Base-by-base conservation (phyloP, 805 yeast species). In the Pichia phayaonensis region DNA sequence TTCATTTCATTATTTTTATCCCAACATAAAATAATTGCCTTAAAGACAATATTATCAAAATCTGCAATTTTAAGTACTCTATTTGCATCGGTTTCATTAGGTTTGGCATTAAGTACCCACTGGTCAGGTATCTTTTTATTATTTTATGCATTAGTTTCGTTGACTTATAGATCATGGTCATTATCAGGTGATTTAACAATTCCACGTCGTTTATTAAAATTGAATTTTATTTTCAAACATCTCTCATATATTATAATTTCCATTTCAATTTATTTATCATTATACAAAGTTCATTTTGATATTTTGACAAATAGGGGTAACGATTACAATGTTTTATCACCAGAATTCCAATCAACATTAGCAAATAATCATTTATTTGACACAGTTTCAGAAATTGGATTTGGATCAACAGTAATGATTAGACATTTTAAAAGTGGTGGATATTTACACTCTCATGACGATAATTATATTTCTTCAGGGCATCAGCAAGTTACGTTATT, bases 401-500 rank as follows among this genome's bases (percentile, higher is more conserved):
- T 71, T 64, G 97, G 96, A 12, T 79, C 90, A 44, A 72, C 79
- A 0, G 74, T 92, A 23, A 77, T 86, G 20, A 56, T 92, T 31
- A 83, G 92, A 55, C 96, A 92, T 64, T 61, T 68, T 26, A 74
- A 78, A 49, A 80, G 87, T 1, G 95, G 94, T 21, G 83, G 83
- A 1, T 92, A 88, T 63, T 69, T 92, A 54, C 95, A 89, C 65
- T 86, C 96, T 1, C 92, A 88, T 64, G 70, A 76, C 42, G 74
- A 70, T 58, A 65, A 71, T 5, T 89, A 86, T 65, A 41, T 44
- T 4, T 77, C 79, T 46, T 66, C 77, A 20, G 67, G 75, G 22
- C 83, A 84, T 61, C 96, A 89, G 65, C 92, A 87, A 65, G 88
- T 92, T 22, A 80, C 96, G 0, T 71, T 87, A 46, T 80, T 83